Base-by-base conservation (phyloP, 176 grass and related monocot genomes). In the Metroxylon sagu region DNA sequence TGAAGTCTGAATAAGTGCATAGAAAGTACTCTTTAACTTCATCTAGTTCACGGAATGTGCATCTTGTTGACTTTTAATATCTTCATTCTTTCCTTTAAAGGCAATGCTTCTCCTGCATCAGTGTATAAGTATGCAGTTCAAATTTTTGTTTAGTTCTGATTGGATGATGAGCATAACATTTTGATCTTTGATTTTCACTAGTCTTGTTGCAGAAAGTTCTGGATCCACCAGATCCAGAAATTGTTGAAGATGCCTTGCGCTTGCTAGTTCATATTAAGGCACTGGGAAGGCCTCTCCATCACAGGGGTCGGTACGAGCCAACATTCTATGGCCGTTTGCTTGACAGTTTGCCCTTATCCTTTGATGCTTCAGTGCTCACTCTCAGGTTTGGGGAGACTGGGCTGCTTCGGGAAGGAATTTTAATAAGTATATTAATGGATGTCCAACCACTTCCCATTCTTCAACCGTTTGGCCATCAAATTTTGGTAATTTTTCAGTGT, bases 311-410 rank as follows among this genome's bases (percentile, higher is more conserved):
- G 48, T 81, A 84, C 60, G 77, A 84, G 50, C 82, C 90, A 26
- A 95, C 90, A 25, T 95, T 89, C 71, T 78, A 89, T 78, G 90
- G 85, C 3, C 66, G 64, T 58, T 86, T 95, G 71, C 83, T 95
- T 57, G 87, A 95, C 66, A 75, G 85, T 72, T 73, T 89, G 51
- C 85, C 90, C 18, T 73, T 95, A 35, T 95, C 90, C 21, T 84
- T 95, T 79, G 85, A 95, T 56, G 77, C 90, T 69, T 86, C 85
- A 29, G 74, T 86, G 39, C 70, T 89, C 53, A 16, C 85, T 26
- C 80, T 95, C 31, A 95, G 86, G 73, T 89, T 95, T 73, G 59
- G 74, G 55, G 83, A 95, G 71, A 63, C 77, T 71, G 86, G 86
- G 12, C 61, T 75, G 52, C 69, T 89, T 52, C 74, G 60, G 58